Evolutionary conservation across 345 rosid species (phyloP).

Genomic region (Moricandia arvensis): DNA sequence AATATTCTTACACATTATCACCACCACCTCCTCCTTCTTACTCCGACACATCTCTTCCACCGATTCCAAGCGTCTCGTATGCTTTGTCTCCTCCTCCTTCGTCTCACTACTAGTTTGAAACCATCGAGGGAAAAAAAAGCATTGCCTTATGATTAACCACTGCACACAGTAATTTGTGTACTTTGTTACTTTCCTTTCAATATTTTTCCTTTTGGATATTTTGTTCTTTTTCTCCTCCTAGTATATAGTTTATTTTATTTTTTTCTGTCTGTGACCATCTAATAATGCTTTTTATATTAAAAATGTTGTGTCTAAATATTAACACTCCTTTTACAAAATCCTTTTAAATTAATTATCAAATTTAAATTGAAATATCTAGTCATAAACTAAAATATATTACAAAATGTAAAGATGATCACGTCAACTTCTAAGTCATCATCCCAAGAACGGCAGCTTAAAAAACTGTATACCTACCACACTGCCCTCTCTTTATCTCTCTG

Average conservation of each 20-base stretch:
- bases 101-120: conserved; percentile 45
- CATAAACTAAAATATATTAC: neutral
- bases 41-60: conserved; percentile 50
- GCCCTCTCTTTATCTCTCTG: conserved; percentile 3
- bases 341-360: neutral
- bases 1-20: conserved; percentile 39
- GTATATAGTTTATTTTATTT: conserved; percentile 25
- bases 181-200: conserved; percentile 15
- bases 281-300: too few species aligned
- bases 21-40: conserved; percentile 34
- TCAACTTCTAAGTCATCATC: conserved; percentile 25
- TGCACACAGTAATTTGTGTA: conserved; percentile 34
- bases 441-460: conserved; percentile 22
- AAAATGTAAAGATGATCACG: conserved; percentile 22
- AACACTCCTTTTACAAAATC: neutral
- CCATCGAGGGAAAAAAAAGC: conserved; percentile 17
- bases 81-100: conserved; percentile 60
- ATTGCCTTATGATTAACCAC: conserved; percentile 22
- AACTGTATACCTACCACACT: conserved; percentile 29
- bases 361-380: neutral
- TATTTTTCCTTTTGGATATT: conserved; percentile 23
- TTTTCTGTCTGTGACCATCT: neutral
- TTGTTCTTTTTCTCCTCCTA: conserved; percentile 18
- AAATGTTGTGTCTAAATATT: neutral
- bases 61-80: conserved; percentile 52